Percentiles rank a stretch among this genome's conserved stretches.
Conservation (phyloP, 257 asterid species). For the Ocimum tenuiflorum region DNA sequence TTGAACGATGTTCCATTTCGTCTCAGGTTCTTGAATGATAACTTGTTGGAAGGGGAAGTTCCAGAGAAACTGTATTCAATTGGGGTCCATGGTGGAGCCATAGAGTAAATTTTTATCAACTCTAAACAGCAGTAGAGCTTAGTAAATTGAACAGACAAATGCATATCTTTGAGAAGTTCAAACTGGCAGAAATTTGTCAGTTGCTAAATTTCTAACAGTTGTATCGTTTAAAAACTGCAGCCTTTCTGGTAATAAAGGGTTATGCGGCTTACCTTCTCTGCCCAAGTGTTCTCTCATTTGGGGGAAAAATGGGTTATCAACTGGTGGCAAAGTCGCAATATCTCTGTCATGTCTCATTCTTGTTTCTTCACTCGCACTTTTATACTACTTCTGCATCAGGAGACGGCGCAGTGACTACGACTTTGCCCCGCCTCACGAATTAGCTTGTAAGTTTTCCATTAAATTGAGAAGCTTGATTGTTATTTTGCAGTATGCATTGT, state of each 20-base stretch:
- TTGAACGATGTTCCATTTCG: neutral
- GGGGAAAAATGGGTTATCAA: conserved; percentile 75
- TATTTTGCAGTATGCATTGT: neutral
- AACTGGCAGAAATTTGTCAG: too few relatives aligned
- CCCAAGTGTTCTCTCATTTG: conserved; percentile 75
- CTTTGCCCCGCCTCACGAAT: conserved; percentile 72
- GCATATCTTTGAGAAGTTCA: too few relatives aligned
- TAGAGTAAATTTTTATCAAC: conserved; percentile 54
- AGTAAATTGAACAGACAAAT: too few relatives aligned
- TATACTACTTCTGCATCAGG: conserved; percentile 40
- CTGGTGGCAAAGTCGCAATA: conserved; percentile 65
- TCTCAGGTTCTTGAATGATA: conserved; percentile 47
- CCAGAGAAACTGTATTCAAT: conserved; percentile 78
- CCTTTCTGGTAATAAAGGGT: conserved; percentile 74
- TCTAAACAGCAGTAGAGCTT: neutral
- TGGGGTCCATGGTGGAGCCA: conserved; percentile 94
- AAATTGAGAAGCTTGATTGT: neutral
- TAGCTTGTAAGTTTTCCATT: conserved; percentile 51
- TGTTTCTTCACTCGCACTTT: conserved; percentile 33
- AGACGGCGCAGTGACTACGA: conserved; percentile 68
- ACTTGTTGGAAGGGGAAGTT: conserved; percentile 73
- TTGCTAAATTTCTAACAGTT: neutral
- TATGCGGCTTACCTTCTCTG: conserved; percentile 84
- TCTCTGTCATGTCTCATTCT: conserved; percentile 49
- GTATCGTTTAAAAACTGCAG: conserved; percentile 28